Evolutionary conservation across 1,284 basidiomycete genomes (phyloP), one percentile per base, ranked within the genome.

Genomic region (Microstroma glucosiphilum): DNA sequence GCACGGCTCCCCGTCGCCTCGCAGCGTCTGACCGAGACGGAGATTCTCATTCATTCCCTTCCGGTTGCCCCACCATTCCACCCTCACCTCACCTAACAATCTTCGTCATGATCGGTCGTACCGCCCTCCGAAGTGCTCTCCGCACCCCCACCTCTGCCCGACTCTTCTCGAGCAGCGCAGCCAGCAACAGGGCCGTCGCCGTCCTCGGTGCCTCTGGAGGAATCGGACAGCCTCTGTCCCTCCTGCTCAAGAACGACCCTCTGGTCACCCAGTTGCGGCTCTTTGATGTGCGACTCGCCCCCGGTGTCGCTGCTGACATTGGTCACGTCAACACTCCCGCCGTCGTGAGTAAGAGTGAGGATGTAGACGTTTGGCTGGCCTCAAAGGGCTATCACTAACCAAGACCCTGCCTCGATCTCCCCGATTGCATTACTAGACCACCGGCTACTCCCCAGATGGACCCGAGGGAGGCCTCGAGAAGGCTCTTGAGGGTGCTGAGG

Each of bases 291-390:
- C 75, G 77, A 55, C 72, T 77, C 40, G 72, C 76, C 46, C 76
- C 73, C 61, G 75, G 77, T 78, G 76, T 97, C 59, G 79, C 76
- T 66, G 75, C 77, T 30, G 78, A 79, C 62, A 67, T 80, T 58
- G 69, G 71, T 82, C 94, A 97, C 83, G 87, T 98, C 78, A 92
- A 96, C 82, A 90, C 91, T 63, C 84, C 85, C 46, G 89, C 90
- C 80, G 87, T 89, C 83, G 90, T 91, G 65, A 21, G 64, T 60
- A 84, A 61, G 30, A 37, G 4, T 9, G 30, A 49, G 8, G 21
- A 17, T 4, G 3, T 9, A 37, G 30, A 37, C 9, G 30, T 37
- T 37, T 9, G 30, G 30, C 30, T 51, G 48, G 21, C 9, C 25
- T 51, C 4, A 51, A 9, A 9, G 9, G 48, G 4, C 21, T 51